Conservation (phyloP, 495 filamentous ascomycete species). For the Filosporella fistucella region DNA sequence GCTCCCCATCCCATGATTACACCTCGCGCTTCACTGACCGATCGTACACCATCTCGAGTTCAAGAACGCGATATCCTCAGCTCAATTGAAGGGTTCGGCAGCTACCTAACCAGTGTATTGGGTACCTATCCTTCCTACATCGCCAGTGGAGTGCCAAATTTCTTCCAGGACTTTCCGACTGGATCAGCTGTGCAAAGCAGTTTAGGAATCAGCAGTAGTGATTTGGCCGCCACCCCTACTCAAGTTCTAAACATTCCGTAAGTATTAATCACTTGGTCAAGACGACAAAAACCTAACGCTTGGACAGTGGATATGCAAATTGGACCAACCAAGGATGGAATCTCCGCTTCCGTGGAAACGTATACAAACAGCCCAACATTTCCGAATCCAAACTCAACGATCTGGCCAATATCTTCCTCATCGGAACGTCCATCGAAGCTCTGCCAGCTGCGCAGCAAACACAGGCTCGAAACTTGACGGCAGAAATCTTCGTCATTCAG, state of each 20-base stretch:
- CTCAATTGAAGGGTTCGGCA: slow-evolving; percentile 39
- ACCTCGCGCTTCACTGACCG: slow-evolving; percentile 33
- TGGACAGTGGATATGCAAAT: slow-evolving; percentile 64
- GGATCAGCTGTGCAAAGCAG: slow-evolving; percentile 53
- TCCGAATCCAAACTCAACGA: slow-evolving; percentile 55
- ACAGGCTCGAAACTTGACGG: slow-evolving; percentile 69
- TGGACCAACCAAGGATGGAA: slow-evolving; percentile 77
- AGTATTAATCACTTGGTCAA: slow-evolving; percentile 10
- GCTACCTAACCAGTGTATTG: slow-evolving; percentile 40
- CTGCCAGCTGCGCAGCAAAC: slow-evolving; percentile 53
- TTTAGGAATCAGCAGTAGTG: slow-evolving; percentile 50
- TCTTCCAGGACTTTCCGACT: slow-evolving; percentile 63
- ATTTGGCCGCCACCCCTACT: slow-evolving; percentile 58
- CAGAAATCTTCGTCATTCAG: slow-evolving; percentile 67
- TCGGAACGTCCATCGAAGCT: slow-evolving; percentile 53
- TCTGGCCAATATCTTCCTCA: slow-evolving; percentile 65
- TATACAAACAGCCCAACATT: slow-evolving; percentile 72
- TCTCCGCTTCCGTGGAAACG: slow-evolving; percentile 70
- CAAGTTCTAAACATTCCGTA: slow-evolving; percentile 68
- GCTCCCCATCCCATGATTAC: slow-evolving; percentile 44
- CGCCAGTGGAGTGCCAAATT: slow-evolving; percentile 59
- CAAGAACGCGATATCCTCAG: slow-evolving; percentile 26
- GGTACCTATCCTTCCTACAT: slow-evolving; percentile 54
- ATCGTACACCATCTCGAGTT: slow-evolving; percentile 26
- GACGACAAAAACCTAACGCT: background rate